These are phyloP conservation scores for Aspergillus mulundensis DNA, from an alignment of 495 filamentous ascomycete species.

Conservation along the genomic window DNA sequence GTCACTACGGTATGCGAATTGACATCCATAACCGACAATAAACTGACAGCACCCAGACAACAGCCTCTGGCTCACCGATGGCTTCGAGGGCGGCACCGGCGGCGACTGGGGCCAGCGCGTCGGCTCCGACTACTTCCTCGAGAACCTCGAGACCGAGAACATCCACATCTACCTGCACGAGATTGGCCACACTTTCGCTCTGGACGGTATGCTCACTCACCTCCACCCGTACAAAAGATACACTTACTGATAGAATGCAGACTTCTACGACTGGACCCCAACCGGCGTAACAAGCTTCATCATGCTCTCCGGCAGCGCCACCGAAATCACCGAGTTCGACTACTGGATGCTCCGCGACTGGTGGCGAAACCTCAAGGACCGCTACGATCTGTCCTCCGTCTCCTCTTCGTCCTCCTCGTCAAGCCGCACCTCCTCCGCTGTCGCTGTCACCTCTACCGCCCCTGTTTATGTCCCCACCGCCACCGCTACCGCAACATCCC, in stretches of 20 bases:
- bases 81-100: conserved; percentile 16
- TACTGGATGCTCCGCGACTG: conserved; percentile 19
- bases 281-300: conserved; percentile 17
- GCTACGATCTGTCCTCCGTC: conserved; percentile 11
- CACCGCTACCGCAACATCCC: background rate
- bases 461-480: background rate
- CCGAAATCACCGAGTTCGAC: conserved; percentile 19
- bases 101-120: conserved; percentile 21
- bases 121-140: conserved; percentile 15
- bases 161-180: conserved; percentile 19
- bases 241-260: background rate
- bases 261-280: conserved; percentile 20
- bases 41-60: conserved; percentile 7
- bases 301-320: conserved; percentile 17
- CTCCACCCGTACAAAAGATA: background rate
- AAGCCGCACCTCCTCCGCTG: background rate
- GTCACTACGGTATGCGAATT: conserved; percentile 13
- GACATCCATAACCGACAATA: background rate
- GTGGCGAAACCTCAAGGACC: conserved; percentile 17
- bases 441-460: background rate
- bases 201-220: conserved; percentile 12
- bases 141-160: conserved; percentile 10
- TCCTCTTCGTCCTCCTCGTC: background rate
- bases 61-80: conserved; percentile 19
- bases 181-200: conserved; percentile 18